Evolutionary conservation across 345 rosid genomes (phyloP).

Genomic region (Conringia planisiliqua): DNA sequence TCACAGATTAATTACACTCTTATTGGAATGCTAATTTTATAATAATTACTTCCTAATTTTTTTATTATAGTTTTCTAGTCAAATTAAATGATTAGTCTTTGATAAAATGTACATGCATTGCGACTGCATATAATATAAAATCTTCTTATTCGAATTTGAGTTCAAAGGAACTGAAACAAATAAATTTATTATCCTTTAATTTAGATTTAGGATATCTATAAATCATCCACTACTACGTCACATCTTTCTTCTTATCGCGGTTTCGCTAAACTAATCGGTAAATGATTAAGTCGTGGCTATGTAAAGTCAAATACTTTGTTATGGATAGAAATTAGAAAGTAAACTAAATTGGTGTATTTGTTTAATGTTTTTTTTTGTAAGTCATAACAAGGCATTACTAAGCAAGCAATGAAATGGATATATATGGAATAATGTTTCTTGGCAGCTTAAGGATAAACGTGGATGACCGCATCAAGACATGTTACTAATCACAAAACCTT

Average conservation of each 20-base stretch:
- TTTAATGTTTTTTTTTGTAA: background rate
- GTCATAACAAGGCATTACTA: background rate
- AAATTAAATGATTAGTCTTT: background rate
- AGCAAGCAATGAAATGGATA: slow-evolving; percentile 13
- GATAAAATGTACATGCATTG: background rate
- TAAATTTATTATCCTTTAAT: background rate
- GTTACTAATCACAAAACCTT: slow-evolving; percentile 22
- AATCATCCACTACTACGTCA: background rate
- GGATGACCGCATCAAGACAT: slow-evolving; percentile 28
- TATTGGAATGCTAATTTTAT: too few relatives aligned
- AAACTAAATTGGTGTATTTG: background rate
- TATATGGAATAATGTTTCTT: background rate
- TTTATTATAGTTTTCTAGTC: background rate
- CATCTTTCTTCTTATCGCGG: background rate
- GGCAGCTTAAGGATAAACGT: slow-evolving; percentile 11
- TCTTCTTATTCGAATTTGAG: background rate
- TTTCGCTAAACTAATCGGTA: background rate
- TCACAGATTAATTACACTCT: too few relatives aligned
- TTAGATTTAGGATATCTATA: background rate
- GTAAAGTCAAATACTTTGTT: background rate
- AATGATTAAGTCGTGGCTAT: background rate
- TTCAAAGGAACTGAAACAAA: background rate
- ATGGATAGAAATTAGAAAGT: background rate
- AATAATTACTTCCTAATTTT: too few relatives aligned
- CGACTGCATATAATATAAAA: background rate